A percentile compares a stretch with the other conserved stretches of the same genome.
phyloP scores from a whole-genome alignment of 768 basidiomycete species.

The Dentipellis sp. region DNA sequence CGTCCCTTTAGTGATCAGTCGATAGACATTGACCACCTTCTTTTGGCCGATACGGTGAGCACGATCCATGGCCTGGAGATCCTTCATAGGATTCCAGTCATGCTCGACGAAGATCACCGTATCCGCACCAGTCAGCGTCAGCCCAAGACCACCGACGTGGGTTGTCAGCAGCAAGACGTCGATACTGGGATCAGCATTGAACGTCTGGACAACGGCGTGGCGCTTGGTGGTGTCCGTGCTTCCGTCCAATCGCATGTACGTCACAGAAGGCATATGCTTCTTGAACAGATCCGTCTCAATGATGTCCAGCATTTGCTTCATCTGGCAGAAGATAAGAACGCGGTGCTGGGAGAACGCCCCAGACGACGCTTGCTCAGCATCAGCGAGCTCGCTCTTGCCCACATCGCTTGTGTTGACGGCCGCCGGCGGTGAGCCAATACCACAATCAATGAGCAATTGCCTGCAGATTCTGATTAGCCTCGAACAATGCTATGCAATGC shows the following conservation, averaged over 20 bases:
- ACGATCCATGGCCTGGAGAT: constrained; percentile 98
- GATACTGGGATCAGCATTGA: constrained; percentile 95
- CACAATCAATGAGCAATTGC: constrained; percentile 90
- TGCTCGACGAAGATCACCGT: constrained; percentile 99
- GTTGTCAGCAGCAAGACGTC: constrained; percentile 94
- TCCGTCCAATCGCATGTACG: constrained; percentile 98
- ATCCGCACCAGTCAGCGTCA: constrained; percentile 96
- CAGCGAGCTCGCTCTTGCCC: constrained; percentile 59
- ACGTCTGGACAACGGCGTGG: constrained; percentile 95
- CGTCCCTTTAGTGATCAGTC: constrained; percentile 93
- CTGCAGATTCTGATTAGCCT: constrained; percentile 30
- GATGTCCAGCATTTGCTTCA: constrained; percentile 98
- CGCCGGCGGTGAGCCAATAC: constrained; percentile 56
- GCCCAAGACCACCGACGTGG: constrained; percentile 90
- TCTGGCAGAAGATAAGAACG: constrained; percentile 98
- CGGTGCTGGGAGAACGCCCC: constrained; percentile 86
- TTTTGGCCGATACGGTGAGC: constrained; percentile 98
- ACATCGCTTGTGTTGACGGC: constrained; percentile 36
- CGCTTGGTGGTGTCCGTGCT: constrained; percentile 88
- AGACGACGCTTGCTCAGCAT: constrained; percentile 36
- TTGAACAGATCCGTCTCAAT: constrained; percentile 93
- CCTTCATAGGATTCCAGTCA: constrained; percentile 99
- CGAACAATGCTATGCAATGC: background rate
- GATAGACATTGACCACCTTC: constrained; percentile 98
- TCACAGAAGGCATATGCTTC: constrained; percentile 86